These are phyloP conservation scores for Fonsecaea erecta DNA, from an alignment of 2,329 filamentous ascomycete genomes.

Conservation along the genomic window DNA sequence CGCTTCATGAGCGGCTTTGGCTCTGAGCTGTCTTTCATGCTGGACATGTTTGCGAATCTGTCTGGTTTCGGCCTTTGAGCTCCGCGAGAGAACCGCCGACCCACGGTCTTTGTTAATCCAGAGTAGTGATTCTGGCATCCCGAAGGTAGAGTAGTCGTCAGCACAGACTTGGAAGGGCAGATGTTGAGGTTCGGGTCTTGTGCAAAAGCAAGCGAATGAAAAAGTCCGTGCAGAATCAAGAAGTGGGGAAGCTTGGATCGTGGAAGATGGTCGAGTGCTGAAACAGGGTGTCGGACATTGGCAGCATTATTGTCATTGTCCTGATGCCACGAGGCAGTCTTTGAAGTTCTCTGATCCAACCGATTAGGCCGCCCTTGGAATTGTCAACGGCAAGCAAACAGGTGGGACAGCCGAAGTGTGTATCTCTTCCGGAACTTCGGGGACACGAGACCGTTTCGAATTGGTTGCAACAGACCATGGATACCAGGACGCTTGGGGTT, in stretches of 20 bases:
- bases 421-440: constrained; percentile 16
- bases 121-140: constrained; percentile 31
- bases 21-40: constrained; percentile 31
- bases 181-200: background rate
- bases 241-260: background rate
- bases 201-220: background rate
- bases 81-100: constrained; percentile 32
- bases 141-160: background rate
- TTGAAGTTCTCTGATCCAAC: background rate
- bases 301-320: constrained; percentile 12
- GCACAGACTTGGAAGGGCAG: background rate
- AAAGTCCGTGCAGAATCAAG: background rate
- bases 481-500: constrained; percentile 5
- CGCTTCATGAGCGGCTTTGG: constrained; percentile 23
- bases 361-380: constrained; percentile 18
- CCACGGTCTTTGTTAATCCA: constrained; percentile 35
- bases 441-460: constrained; percentile 19
- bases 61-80: constrained; percentile 34
- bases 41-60: constrained; percentile 37
- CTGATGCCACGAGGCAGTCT: background rate
- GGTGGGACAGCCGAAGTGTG: background rate
- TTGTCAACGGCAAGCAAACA: background rate
- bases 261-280: constrained; percentile 8
- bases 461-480: constrained; percentile 5
- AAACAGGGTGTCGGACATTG: constrained; percentile 8